Percentiles rank a stretch among this genome's conserved stretches.
Conservation (phyloP, 306 rosid species). For the Sphenostylis stenocarpa region DNA sequence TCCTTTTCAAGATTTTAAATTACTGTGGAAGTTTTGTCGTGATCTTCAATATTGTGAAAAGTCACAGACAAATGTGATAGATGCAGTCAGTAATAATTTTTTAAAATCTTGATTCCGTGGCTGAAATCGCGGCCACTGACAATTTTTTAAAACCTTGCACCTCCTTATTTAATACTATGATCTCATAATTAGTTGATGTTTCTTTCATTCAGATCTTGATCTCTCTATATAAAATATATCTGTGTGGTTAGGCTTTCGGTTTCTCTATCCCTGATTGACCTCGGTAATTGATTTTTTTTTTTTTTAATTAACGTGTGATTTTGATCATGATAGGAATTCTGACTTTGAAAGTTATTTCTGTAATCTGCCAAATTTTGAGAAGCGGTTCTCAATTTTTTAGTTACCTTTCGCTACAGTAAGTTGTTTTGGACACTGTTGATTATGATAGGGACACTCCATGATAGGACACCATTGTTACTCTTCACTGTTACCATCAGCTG, state of each 20-base stretch:
- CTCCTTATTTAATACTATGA: neutral
- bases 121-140: neutral
- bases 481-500: neutral
- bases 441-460: neutral
- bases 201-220: neutral
- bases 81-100: no score
- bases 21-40: neutral
- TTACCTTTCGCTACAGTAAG: neutral
- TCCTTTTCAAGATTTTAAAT: neutral
- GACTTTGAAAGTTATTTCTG: slow-evolving; percentile 17
- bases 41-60: neutral
- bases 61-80: neutral
- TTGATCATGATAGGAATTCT: neutral
- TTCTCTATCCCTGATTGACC: neutral
- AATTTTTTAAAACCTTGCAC: neutral
- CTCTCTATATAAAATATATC: neutral
- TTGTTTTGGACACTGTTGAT: slow-evolving; percentile 4
- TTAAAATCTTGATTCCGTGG: neutral
- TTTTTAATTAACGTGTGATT: slow-evolving; percentile 19
- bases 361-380: slow-evolving; percentile 17
- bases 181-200: neutral
- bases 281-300: slow-evolving; percentile 5
- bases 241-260: neutral
- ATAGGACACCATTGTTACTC: slow-evolving; percentile 7
- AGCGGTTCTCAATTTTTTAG: neutral